phyloP scores from a whole-genome alignment of 805 yeast genomes.

The Suhomyces sp. region DNA sequence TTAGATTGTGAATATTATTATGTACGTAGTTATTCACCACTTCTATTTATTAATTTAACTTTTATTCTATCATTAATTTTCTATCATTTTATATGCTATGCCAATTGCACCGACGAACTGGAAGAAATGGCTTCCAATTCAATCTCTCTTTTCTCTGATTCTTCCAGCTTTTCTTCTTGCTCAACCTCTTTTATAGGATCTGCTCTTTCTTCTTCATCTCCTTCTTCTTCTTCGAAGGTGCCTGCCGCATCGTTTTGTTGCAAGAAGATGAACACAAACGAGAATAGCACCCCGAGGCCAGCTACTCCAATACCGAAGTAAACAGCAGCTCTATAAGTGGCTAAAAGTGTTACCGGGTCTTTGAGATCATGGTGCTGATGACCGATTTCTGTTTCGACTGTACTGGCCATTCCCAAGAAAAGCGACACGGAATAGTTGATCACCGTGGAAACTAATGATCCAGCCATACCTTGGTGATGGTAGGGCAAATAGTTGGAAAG shows the following conservation, averaged over 20 bases:
- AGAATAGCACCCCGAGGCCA: constrained; percentile 41
- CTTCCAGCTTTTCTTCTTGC: no score
- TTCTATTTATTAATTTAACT: no score
- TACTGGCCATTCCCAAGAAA: constrained; percentile 70
- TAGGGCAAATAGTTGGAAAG: constrained; percentile 59
- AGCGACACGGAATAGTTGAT: constrained; percentile 69
- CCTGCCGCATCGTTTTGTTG: constrained; percentile 9
- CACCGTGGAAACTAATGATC: constrained; percentile 67
- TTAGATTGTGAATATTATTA: no score
- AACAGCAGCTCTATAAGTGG: constrained; percentile 56
- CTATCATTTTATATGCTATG: no score
- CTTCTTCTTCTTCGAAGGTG: constrained; percentile 6
- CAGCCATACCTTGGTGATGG: constrained; percentile 75
- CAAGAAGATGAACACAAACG: constrained; percentile 21
- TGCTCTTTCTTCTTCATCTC: no score
- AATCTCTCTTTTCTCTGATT: no score
- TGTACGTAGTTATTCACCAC: no score
- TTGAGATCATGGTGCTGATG: constrained; percentile 8
- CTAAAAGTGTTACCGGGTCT: constrained; percentile 15
- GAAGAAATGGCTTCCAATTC: no score
- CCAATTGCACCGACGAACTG: no score
- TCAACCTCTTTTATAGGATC: no score
- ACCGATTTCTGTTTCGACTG: constrained; percentile 47
- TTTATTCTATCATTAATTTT: no score
- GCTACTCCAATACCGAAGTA: constrained; percentile 65